These are phyloP conservation scores for Solanum okadae DNA, from an alignment of 257 asterid species.

Conservation along the genomic window DNA sequence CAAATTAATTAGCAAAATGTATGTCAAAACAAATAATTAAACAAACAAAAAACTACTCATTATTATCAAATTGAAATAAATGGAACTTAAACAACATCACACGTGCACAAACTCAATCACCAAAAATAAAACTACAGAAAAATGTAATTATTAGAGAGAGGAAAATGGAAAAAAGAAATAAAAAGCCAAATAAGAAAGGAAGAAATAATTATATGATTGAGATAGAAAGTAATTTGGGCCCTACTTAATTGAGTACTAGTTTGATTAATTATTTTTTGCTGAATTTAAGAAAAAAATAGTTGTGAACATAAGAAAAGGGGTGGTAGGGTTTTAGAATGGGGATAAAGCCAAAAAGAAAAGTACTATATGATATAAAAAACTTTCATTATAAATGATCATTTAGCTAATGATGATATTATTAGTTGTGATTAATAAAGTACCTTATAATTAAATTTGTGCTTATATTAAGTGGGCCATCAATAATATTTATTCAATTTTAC, in stretches of 20 bases:
- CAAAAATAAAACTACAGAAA: not conserved
- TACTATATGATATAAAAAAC: not conserved
- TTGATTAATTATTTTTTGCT: conserved; percentile 7
- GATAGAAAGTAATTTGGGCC: not conserved
- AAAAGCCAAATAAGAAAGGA: not conserved
- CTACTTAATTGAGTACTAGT: conserved; percentile 1
- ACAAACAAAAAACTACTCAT: not conserved
- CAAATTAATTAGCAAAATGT: not conserved
- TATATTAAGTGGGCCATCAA: not conserved
- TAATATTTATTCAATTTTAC: not conserved
- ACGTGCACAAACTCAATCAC: conserved; percentile 19
- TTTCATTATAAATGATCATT: not conserved
- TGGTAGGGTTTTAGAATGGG: not conserved
- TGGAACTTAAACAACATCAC: conserved; percentile 16
- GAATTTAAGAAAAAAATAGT: conserved; percentile 22
- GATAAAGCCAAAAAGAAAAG: not conserved
- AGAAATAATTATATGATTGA: not conserved
- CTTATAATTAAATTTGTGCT: conserved; percentile 3
- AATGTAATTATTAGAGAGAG: conserved; percentile 13
- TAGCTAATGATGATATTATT: conserved; percentile 11
- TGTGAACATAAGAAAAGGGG: conserved; percentile 7
- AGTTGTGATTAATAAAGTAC: conserved; percentile 10
- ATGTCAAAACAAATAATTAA: not conserved
- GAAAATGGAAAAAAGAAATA: not conserved
- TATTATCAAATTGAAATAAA: not conserved